Conservation (phyloP, 768 basidiomycete genomes). For the Mycena kentingensis region DNA sequence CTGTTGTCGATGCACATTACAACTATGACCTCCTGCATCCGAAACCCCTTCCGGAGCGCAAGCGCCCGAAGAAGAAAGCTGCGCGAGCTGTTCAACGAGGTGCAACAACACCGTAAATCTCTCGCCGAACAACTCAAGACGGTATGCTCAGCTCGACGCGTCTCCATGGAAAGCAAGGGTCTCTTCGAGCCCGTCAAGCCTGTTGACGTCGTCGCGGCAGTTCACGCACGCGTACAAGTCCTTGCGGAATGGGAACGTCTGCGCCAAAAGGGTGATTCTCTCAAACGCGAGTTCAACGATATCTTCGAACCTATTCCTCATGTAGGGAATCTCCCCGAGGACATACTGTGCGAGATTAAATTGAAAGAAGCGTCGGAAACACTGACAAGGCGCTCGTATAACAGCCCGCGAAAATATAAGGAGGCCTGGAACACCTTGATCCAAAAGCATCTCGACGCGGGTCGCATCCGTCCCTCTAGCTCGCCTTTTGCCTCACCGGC, state of each 20-base stretch:
- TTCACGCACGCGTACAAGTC: background rate
- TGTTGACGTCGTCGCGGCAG: background rate
- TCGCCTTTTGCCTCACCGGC: too few relatives aligned
- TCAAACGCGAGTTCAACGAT: constrained; percentile 12
- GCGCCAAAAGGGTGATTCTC: background rate
- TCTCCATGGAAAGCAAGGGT: background rate
- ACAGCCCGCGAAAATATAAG: too few relatives aligned
- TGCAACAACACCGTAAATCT: background rate
- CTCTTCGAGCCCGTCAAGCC: constrained; percentile 3
- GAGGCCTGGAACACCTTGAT: too few relatives aligned
- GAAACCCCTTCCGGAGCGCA: background rate
- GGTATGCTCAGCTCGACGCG: background rate
- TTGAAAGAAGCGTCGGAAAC: constrained; percentile 31
- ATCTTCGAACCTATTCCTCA: constrained; percentile 34
- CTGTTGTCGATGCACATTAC: background rate
- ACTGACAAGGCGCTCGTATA: background rate
- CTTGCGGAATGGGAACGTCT: too few relatives aligned
- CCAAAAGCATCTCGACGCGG: too few relatives aligned
- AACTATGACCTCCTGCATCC: constrained; percentile 3
- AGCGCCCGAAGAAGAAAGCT: background rate
- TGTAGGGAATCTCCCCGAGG: constrained; percentile 24
- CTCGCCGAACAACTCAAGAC: background rate
- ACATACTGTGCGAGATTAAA: constrained; percentile 25
- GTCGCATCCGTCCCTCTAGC: too few relatives aligned
- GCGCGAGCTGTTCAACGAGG: constrained; percentile 19